Evolutionary conservation across 805 yeast species (phyloP).

Genomic region (Candida ficus): DNA sequence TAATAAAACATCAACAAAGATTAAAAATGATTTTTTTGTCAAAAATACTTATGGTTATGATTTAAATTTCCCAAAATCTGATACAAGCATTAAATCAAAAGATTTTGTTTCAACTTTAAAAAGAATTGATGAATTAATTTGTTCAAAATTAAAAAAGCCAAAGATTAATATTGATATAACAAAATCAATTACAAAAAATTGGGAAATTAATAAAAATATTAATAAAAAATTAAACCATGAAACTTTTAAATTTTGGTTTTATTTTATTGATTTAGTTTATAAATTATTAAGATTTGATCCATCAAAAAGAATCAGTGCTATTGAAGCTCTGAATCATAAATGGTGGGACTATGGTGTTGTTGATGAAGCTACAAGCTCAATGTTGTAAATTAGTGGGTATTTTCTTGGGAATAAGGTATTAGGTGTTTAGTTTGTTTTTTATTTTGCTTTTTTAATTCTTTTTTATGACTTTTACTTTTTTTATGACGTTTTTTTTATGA

Average conservation of each 20-base stretch:
- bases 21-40: slow-evolving; percentile 10
- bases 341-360: slow-evolving; percentile 67
- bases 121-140: slow-evolving; percentile 40
- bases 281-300: slow-evolving; percentile 71
- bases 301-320: slow-evolving; percentile 62
- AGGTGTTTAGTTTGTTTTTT: neutral
- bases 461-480: too few species aligned
- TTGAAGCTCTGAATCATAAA: slow-evolving; percentile 72
- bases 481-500: too few species aligned
- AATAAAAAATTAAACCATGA: slow-evolving; percentile 44
- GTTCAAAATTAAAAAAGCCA: slow-evolving; percentile 27
- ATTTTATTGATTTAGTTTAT: slow-evolving; percentile 64
- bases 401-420: neutral
- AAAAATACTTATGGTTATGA: slow-evolving; percentile 10
- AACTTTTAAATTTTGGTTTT: slow-evolving; percentile 77
- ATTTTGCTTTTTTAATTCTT: neutral
- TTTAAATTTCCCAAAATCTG: slow-evolving; percentile 34
- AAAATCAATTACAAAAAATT: slow-evolving; percentile 17
- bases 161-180: slow-evolving; percentile 22
- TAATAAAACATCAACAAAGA: slow-evolving; percentile 18
- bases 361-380: slow-evolving; percentile 40
- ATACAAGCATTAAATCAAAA: slow-evolving; percentile 33
- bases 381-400: neutral
- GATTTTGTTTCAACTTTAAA: slow-evolving; percentile 35
- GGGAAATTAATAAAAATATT: slow-evolving; percentile 19